phyloP scores from a whole-genome alignment of 1,139 yeast genomes.

The Pneumocystis sp. region DNA sequence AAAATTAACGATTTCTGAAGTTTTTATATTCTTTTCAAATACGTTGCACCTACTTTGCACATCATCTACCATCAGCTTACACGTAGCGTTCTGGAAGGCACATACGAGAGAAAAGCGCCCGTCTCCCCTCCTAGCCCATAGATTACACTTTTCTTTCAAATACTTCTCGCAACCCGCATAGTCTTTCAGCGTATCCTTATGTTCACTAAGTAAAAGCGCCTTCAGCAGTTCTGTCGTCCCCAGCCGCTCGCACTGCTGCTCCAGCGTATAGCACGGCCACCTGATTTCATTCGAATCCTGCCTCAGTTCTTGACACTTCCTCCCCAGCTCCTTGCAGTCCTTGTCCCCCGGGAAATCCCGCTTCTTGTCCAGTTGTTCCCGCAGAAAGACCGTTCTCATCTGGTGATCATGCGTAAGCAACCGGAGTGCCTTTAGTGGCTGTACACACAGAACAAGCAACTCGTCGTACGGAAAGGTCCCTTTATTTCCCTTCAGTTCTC shows the following conservation, averaged over 20 bases:
- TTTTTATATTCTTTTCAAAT: no score
- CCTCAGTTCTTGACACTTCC: background rate
- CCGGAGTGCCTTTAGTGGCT: background rate
- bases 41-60: no score
- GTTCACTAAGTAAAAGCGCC: background rate
- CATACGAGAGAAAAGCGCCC: no score
- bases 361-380: no score
- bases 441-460: background rate
- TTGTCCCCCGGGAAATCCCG: background rate
- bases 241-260: background rate
- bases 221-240: background rate
- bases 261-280: background rate
- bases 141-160: no score
- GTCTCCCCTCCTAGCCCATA: no score
- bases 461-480: background rate
- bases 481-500: background rate
- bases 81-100: no score
- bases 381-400: background rate
- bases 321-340: background rate
- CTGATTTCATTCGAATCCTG: background rate
- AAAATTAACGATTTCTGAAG: background rate
- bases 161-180: no score
- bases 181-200: no score
- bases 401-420: background rate
- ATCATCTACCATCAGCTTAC: no score